These are phyloP conservation scores for Diaporthe sp. DNA, from an alignment of 2,329 filamentous ascomycete genomes.

Conservation along the genomic window DNA sequence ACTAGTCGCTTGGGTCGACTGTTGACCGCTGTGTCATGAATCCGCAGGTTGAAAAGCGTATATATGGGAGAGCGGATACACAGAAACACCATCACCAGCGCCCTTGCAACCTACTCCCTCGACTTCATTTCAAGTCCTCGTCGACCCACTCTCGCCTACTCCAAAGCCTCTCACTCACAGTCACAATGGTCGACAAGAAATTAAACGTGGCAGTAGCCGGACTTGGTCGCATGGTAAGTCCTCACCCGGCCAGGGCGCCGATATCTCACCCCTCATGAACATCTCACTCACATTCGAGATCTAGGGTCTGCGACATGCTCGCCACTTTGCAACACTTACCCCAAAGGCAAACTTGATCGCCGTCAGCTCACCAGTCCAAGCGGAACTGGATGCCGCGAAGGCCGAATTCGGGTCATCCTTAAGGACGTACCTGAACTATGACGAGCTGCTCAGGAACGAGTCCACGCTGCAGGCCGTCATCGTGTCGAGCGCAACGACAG, in stretches of 20 bases:
- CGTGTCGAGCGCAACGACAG: conserved; percentile 57
- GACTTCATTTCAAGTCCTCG: not conserved
- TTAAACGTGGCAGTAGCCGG: conserved; percentile 58
- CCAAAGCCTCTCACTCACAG: no score
- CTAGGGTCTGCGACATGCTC: conserved; percentile 59
- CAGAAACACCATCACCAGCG: not conserved
- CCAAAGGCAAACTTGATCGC: conserved; percentile 14
- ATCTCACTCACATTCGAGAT: not conserved
- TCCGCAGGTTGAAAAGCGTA: not conserved
- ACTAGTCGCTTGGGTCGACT: not conserved
- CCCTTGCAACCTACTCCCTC: not conserved
- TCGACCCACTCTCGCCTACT: no score
- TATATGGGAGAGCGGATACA: not conserved
- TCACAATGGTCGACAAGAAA: conserved; percentile 5
- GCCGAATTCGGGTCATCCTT: conserved; percentile 56
- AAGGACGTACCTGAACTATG: conserved; percentile 55
- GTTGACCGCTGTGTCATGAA: conserved; percentile 15
- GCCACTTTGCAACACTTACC: conserved; percentile 48
- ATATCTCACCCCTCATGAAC: not conserved
- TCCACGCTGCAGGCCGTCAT: conserved; percentile 54
- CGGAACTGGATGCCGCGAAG: conserved; percentile 53
- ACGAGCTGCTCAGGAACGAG: conserved; percentile 54
- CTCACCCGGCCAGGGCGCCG: not conserved
- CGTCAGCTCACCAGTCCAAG: conserved; percentile 21
- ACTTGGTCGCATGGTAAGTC: conserved; percentile 56